Evolutionary conservation across 306 rosid species (phyloP).

Genomic region (Cucurbita pepo): DNA sequence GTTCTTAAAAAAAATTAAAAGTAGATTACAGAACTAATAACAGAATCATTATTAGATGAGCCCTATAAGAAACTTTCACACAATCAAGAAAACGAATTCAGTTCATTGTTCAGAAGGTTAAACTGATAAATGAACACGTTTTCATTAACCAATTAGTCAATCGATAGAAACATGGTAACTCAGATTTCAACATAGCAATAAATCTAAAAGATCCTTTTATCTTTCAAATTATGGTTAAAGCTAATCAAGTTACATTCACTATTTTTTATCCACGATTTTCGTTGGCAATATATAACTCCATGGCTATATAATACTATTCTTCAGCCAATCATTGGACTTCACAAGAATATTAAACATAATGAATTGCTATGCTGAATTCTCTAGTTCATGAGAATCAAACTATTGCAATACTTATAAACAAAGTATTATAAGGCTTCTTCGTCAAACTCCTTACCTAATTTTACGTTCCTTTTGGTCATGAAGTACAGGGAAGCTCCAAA

Average conservation of each 20-base stretch:
- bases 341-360: neutral
- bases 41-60: neutral
- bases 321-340: neutral
- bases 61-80: neutral
- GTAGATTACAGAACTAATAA: neutral
- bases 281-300: neutral
- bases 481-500: conserved; percentile 97
- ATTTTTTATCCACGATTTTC: neutral
- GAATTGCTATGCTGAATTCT: neutral
- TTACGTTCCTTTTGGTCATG: conserved; percentile 77
- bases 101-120: neutral
- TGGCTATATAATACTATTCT: neutral
- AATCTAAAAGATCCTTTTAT: neutral
- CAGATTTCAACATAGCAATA: neutral
- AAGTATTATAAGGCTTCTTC: neutral
- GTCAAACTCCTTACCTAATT: conserved; percentile 48
- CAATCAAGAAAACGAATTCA: neutral
- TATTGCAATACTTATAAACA: conserved; percentile 6
- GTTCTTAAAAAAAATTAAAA: neutral
- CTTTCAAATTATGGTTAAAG: neutral
- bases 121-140: neutral
- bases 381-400: conserved; percentile 1
- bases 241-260: neutral
- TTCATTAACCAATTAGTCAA: neutral
- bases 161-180: neutral